These are phyloP conservation scores for Agastache rugosa DNA, from an alignment of 257 asterid genomes.

Conservation along the genomic window DNA sequence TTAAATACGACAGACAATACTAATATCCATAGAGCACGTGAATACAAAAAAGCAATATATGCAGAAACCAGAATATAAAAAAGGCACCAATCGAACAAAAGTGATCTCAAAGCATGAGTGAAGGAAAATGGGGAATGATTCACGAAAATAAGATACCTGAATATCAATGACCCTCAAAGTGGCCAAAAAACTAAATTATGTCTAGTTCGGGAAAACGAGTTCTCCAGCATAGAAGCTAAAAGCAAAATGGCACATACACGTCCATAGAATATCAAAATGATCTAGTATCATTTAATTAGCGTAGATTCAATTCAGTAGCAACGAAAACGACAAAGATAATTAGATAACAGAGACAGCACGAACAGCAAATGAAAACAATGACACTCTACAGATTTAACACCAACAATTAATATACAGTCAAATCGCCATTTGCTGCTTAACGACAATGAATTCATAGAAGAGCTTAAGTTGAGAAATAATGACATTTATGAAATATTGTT, in stretches of 20 bases:
- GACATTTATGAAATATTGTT: neutral
- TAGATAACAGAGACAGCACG: conserved; percentile 1
- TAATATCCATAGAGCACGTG: conserved; percentile 1
- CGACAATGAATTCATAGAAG: neutral
- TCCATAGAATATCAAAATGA: neutral
- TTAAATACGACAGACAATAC: neutral
- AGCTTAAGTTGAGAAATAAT: neutral
- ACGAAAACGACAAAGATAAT: neutral
- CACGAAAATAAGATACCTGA: neutral
- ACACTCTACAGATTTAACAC: neutral
- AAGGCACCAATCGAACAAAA: conserved; percentile 18
- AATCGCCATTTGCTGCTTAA: neutral
- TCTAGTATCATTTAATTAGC: neutral
- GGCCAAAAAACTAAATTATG: neutral
- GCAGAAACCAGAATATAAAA: neutral
- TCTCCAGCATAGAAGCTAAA: conserved; percentile 5
- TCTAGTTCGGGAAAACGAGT: neutral
- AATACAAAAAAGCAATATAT: neutral
- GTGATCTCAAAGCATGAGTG: neutral
- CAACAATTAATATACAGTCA: neutral
- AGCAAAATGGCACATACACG: neutral
- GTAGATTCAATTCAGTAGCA: neutral
- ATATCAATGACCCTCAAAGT: neutral
- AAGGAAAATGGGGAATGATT: neutral
- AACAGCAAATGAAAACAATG: neutral